phyloP scores from a whole-genome alignment of 1,284 basidiomycete species.

The Austropuccinia psidii region DNA sequence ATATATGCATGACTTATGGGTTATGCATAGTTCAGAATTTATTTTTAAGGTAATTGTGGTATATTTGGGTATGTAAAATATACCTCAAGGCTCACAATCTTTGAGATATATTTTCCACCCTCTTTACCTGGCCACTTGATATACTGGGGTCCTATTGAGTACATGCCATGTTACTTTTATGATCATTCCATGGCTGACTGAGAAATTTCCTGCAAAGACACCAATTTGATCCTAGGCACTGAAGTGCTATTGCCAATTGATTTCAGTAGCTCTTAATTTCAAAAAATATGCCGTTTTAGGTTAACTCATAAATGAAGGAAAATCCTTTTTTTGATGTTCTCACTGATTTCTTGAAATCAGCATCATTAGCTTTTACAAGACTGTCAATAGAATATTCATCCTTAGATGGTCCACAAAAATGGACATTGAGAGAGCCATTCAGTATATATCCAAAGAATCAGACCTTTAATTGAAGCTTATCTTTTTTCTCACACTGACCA shows the following conservation, averaged over 20 bases:
- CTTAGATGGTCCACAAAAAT: no score
- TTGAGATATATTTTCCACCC: background rate
- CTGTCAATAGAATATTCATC: background rate
- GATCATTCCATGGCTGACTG: background rate
- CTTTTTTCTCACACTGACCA: no score
- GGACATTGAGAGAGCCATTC: no score
- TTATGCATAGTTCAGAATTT: no score
- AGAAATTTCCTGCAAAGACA: no score
- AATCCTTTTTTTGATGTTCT: background rate
- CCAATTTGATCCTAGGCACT: no score
- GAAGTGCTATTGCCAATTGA: constrained; percentile 2
- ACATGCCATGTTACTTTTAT: background rate
- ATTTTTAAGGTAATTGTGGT: no score
- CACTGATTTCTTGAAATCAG: background rate
- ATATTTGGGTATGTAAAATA: no score
- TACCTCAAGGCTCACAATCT: no score
- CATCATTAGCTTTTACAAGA: background rate
- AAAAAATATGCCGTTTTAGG: background rate
- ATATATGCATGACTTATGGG: no score
- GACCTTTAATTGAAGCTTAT: no score
- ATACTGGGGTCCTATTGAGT: background rate
- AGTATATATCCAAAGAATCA: no score
- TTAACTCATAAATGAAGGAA: background rate
- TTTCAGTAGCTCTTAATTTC: background rate
- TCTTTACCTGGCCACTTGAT: background rate